Evolutionary conservation across 225 moss, liverwort and hornwort species (phyloP), one percentile per base, ranked within the genome.

Genomic region (Pleurozium schreberi): DNA sequence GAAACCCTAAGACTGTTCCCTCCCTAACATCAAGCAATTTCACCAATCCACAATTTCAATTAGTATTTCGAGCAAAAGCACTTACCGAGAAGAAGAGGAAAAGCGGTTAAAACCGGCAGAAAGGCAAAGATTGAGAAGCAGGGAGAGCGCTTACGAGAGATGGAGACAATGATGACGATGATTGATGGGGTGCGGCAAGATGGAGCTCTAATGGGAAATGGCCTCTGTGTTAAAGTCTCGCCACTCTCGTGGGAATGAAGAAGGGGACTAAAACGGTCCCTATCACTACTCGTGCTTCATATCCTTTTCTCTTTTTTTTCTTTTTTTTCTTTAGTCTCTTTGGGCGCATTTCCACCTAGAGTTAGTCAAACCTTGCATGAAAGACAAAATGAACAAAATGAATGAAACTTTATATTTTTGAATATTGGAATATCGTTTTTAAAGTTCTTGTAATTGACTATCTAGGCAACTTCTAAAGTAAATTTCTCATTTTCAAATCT

Each of bases 381-480:
- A 49, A 49, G 49, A 49, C 9, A 49, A 49, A 49, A 49, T 49
- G n/a, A n/a, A n/a, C n/a, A n/a, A n/a, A n/a, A n/a, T n/a, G 9
- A 53, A 36, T 55, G 5, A 14, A 38, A 34, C 4, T 5, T 6
- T 23, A 34, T 6, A 15, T 36, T 36, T 52, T 77, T 9, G 4
- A 4, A 23, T 53, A 10, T 36, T 55, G 0, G 0, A 78, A 55
- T 38, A 23, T 36, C 5, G 55, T 28, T 23, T n/a, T 17, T 5
- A 3, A 45, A 43, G 1, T 73, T 17, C 10, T 18, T 45, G 5
- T 28, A 45, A 30, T 47, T 74, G 18, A 47, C 18, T 47, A 74
- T 73, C 18, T 74, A 14, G 11, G 0, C 0, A 47, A 1, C 1
- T 11, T 75, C 33, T 10, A 49, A 49, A 11, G 2, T 47, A 47